Evolutionary conservation across 371 early-diverging fungal genomes (phyloP), one percentile per base, ranked within the genome.

Genomic region (Conidiobolus incongruus): DNA sequence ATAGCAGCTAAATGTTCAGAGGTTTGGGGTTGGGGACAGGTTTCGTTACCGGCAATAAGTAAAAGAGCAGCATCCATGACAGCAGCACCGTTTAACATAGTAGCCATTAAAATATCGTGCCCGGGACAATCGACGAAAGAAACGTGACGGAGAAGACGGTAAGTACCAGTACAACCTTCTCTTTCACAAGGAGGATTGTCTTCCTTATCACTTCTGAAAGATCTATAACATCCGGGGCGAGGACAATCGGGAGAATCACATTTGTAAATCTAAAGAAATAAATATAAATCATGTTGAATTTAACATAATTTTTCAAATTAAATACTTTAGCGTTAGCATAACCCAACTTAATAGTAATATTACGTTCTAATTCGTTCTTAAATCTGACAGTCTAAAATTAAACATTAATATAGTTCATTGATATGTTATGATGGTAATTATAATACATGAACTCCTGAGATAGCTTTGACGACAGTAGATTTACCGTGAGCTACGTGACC

Each of bases 401-500:
- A 40, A 38, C 10, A 16, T 21, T 44, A 12, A 35, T 36, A 11
- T 15, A 31, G 15, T 26, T 5, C n/a, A 20, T 6, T 20, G 16
- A 23, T 22, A 26, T 0, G 17, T 4, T 42, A 11, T 16, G 17
- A 17, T 15, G 29, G 21, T n/a, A n/a, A n/a, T n/a, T n/a, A 22
- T 15, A 11, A 47, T 69, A 75, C 76, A 66, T 91, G 89, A 29
- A 97, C 92, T 50, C 98, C 97, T 39, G 97, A 97, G 53, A 99
- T 96, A 40, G 99, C 96, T 61, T 89, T 95, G 46, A 99, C 99
- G 29, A 99, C 90, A 3, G 99, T 99, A 13, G 97, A 93, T 77
- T 99, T 99, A 56, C 99, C 99, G 76, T 99, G 99, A 40, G 99
- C 99, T 55, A 99, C 99, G 71, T 99, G 99, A 41, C 99, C 99